Evolutionary conservation across 2,329 filamentous ascomycete species (phyloP).

Genomic region (Fusarium penzigii): DNA sequence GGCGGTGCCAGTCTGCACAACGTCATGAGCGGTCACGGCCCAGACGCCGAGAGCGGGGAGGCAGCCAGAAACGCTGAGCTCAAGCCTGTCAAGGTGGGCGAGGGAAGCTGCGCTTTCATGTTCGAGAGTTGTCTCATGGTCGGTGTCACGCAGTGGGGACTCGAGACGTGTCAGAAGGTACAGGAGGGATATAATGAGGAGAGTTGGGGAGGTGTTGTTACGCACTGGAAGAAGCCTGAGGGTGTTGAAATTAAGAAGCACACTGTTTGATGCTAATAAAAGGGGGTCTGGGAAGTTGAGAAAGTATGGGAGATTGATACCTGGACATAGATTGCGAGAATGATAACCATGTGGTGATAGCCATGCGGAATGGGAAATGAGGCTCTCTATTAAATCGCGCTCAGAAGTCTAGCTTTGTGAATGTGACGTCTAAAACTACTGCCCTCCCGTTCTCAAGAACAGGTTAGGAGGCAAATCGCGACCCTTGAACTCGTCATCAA

Average conservation of each 20-base stretch:
- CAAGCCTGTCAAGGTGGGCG: constrained; percentile 58
- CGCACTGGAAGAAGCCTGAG: constrained; percentile 57
- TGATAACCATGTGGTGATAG: not conserved
- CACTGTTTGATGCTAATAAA: constrained; percentile 8
- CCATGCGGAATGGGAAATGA: not conserved
- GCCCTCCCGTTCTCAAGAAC: constrained; percentile 44
- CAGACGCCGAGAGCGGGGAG: constrained; percentile 58
- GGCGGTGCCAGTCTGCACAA: constrained; percentile 67
- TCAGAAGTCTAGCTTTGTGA: not conserved
- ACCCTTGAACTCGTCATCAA: constrained; percentile 44
- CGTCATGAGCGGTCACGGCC: constrained; percentile 68
- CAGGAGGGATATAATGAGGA: constrained; percentile 74
- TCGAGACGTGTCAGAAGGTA: constrained; percentile 58
- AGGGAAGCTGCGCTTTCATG: constrained; percentile 67
- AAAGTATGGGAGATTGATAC: constrained; percentile 4
- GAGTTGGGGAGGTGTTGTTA: constrained; percentile 72
- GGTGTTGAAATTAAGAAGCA: constrained; percentile 32
- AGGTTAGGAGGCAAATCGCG: constrained; percentile 44
- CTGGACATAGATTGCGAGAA: not conserved
- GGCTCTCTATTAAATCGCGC: not conserved
- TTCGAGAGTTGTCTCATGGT: constrained; percentile 71
- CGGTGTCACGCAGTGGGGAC: constrained; percentile 71
- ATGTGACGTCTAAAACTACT: not conserved
- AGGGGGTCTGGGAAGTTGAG: not conserved
- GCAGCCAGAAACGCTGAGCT: constrained; percentile 57